Base-by-base conservation (phyloP, 768 basidiomycete genomes). In the Solioccasus polychromus region DNA sequence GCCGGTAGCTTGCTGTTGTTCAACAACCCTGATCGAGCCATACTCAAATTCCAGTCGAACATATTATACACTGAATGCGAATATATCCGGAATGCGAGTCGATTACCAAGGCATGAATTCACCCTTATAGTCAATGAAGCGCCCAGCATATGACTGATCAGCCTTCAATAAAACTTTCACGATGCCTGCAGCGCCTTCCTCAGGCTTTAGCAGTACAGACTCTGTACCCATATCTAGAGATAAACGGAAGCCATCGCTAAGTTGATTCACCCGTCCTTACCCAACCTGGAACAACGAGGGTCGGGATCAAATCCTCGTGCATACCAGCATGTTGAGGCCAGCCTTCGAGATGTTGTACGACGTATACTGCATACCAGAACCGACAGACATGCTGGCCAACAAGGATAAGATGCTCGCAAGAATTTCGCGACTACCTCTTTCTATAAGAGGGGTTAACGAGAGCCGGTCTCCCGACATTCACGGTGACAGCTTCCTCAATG, bases 251-350 rank as follows among this genome's bases (percentile, higher is more conserved):
- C n/a, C n/a, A n/a, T n/a, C n/a, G n/a, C n/a, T n/a, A n/a, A n/a
- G n/a, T n/a, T n/a, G n/a, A n/a, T 54, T 48, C 29, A 68, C 70
- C 62, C 20, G 68, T 69, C 54, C 71, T 68, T 7, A 70, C 67
- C 70, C 71, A 71, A 17, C 69, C 70, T 5, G 71, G 70, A 35
- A 68, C 65, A 9, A 68, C 23, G n/a, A 61, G 57, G 31, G 69
- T 53, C 1, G 57, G 50, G 7, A 66, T 67, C 17, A 69, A 39
- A 41, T 70, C 63, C n/a, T n/a, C n/a, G n/a, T n/a, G n/a, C n/a
- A n/a, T n/a, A n/a, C n/a, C n/a, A n/a, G n/a, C n/a, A n/a, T 73
- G 43, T 71, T 71, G 38, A 71, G 48, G 14, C 65, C 70, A 10
- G 62, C 59, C 58, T 72, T 71, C 36, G 59, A 67, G 47, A 71